Percentiles rank a stretch among this genome's conserved stretches.
Conservation (phyloP, 148 eudicot species). For the Spergularia bocconei region DNA sequence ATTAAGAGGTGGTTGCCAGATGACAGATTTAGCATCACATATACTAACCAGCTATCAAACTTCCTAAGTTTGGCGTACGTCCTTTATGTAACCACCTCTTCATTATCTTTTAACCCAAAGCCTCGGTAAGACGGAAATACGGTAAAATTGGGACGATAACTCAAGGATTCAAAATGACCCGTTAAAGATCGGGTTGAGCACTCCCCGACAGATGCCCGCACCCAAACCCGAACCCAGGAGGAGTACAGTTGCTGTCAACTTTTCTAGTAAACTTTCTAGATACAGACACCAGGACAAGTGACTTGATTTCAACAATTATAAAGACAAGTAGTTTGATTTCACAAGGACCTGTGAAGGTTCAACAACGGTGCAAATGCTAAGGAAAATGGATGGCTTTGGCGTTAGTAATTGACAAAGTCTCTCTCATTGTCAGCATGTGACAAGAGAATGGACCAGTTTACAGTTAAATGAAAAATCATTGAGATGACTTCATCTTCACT, state of each 20-base stretch:
- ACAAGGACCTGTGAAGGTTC: background rate
- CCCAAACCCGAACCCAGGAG: background rate
- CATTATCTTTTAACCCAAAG: too few species aligned
- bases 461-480: background rate
- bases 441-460: background rate
- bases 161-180: too few species aligned
- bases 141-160: too few species aligned
- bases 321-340: constrained; percentile 2
- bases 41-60: too few species aligned
- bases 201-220: too few species aligned
- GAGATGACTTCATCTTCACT: background rate
- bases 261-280: background rate
- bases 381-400: background rate
- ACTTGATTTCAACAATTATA: background rate
- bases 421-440: background rate
- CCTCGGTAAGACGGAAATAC: too few species aligned
- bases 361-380: constrained; percentile 13
- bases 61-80: too few species aligned
- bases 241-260: background rate
- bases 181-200: too few species aligned
- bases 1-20: too few species aligned
- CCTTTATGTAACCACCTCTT: too few species aligned
- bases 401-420: background rate
- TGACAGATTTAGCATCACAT: too few species aligned
- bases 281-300: background rate